phyloP scores from a whole-genome alignment of 1,284 basidiomycete genomes.

The Ceratobasidium sp. region DNA sequence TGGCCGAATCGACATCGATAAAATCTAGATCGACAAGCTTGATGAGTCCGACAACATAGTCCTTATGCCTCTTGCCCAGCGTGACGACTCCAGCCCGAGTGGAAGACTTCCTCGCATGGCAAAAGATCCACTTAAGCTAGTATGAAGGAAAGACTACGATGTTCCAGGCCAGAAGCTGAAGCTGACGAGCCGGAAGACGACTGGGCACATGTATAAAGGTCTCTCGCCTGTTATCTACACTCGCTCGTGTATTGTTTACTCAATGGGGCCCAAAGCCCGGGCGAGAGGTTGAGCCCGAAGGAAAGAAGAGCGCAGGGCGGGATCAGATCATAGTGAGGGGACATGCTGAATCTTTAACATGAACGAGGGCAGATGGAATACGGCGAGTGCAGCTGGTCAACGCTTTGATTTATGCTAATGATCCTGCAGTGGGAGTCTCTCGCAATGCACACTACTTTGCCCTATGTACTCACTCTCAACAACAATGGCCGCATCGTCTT shows the following conservation, averaged over 20 bases:
- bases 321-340: conserved; percentile 89
- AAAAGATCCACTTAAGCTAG: conserved; percentile 69
- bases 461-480: conserved; percentile 93
- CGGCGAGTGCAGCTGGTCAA: conserved; percentile 66
- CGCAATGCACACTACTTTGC: conserved; percentile 76
- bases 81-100: conserved; percentile 64
- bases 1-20: conserved; percentile 16
- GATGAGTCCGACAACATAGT: background rate
- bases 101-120: conserved; percentile 65
- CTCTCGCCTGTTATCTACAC: conserved; percentile 92
- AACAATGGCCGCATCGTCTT: conserved; percentile 99
- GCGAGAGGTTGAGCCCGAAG: conserved; percentile 52
- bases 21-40: conserved; percentile 23
- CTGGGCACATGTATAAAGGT: conserved; percentile 90
- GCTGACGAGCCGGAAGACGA: conserved; percentile 93
- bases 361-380: conserved; percentile 94
- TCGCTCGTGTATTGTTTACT: conserved; percentile 90
- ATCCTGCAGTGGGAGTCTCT: conserved; percentile 80
- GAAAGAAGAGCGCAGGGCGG: conserved; percentile 53
- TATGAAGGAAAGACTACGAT: conserved; percentile 69
- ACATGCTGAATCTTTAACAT: conserved; percentile 99
- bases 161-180: conserved; percentile 67
- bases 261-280: conserved; percentile 59
- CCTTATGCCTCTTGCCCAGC: conserved; percentile 5
- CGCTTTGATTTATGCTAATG: background rate